Conservation (phyloP, 345 rosid species). For the Durio zibethinus region DNA sequence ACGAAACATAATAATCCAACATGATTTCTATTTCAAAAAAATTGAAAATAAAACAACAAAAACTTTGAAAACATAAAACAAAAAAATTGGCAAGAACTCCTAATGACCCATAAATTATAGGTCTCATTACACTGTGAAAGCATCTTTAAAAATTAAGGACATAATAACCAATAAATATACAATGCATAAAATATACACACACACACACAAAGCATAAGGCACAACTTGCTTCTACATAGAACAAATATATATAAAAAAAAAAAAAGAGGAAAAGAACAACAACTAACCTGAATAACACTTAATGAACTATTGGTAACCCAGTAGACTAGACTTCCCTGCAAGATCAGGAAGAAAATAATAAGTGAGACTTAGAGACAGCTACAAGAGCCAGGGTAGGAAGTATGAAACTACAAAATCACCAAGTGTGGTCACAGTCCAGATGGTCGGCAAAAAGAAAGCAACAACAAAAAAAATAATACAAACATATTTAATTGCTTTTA, state of each 20-base stretch:
- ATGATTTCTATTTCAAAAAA: neutral
- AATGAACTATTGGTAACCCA: constrained; percentile 83
- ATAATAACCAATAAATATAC: neutral
- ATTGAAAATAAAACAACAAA: neutral
- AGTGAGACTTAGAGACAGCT: constrained; percentile 3
- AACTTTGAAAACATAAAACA: neutral
- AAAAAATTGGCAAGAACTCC: neutral
- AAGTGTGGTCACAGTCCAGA: neutral
- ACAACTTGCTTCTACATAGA: neutral
- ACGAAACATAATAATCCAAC: neutral
- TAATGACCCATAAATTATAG: neutral
- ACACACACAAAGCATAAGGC: neutral
- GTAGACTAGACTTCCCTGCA: constrained; percentile 85
- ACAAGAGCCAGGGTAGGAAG: neutral
- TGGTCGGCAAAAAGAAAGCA: neutral
- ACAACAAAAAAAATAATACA: neutral
- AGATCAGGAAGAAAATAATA: constrained; percentile 25
- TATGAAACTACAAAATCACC: neutral
- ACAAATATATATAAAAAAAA: neutral
- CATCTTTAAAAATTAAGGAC: neutral
- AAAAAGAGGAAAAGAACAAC: neutral
- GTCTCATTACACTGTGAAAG: neutral
- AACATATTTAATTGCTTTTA: neutral
- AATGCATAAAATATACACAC: too few relatives aligned
- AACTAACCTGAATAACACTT: constrained; percentile 69